Conservation (phyloP, 495 filamentous ascomycete species). For the Neurospora sp. region DNA sequence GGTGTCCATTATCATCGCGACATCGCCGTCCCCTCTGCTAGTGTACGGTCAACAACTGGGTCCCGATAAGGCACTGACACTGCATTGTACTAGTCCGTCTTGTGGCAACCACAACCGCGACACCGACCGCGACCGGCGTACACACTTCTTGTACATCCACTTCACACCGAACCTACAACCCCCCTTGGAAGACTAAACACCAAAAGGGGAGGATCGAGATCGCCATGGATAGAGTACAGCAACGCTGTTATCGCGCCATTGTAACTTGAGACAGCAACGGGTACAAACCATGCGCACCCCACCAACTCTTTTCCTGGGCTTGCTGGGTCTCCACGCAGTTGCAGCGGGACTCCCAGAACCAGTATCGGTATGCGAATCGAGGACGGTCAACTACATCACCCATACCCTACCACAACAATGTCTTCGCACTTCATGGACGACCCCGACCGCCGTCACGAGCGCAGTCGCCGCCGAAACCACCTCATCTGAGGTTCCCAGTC, state of each 20-base stretch:
- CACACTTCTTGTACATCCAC: background rate
- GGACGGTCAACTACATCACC: constrained; percentile 73
- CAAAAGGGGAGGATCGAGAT: background rate
- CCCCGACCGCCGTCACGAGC: constrained; percentile 14
- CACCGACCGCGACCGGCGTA: background rate
- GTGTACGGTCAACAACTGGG: background rate
- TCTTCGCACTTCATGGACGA: constrained; percentile 39
- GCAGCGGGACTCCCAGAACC: constrained; percentile 6
- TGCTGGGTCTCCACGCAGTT: constrained; percentile 16
- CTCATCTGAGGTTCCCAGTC: constrained; percentile 3
- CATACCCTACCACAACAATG: constrained; percentile 72
- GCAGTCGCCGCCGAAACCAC: constrained; percentile 3
- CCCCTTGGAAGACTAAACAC: constrained; percentile 1
- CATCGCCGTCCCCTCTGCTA: background rate
- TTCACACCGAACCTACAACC: background rate
- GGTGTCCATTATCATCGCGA: background rate
- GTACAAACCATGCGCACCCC: constrained; percentile 14
- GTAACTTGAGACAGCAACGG: constrained; percentile 6
- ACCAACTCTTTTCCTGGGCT: constrained; percentile 11
- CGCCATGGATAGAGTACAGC: constrained; percentile 17
- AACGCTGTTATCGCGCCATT: background rate
- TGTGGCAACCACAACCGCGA: background rate
- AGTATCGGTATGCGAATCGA: constrained; percentile 42
- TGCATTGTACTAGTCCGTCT: background rate
- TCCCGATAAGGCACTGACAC: background rate